A percentile compares a stretch with the other conserved stretches of the same genome.
These are phyloP conservation scores for Paramyrothecium roridum DNA, from an alignment of 2,329 filamentous ascomycete genomes.

Conservation along the genomic window DNA sequence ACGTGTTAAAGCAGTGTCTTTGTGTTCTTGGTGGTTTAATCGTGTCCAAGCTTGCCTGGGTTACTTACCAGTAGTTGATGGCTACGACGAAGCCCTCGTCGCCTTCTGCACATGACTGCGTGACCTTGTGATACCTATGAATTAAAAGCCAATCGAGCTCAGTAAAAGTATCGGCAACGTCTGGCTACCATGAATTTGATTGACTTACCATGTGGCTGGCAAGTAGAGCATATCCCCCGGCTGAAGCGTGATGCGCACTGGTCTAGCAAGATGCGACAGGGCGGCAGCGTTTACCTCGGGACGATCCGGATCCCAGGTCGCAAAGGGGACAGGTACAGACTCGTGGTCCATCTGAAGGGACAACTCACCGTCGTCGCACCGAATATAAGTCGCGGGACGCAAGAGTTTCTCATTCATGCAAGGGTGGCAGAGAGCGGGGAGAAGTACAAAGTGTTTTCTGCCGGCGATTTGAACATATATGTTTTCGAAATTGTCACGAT, in stretches of 20 bases:
- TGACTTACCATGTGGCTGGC: conserved; percentile 69
- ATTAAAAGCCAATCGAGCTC: too few species aligned
- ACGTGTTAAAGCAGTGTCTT: not conserved
- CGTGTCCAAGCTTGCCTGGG: too few species aligned
- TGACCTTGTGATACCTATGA: conserved; percentile 73
- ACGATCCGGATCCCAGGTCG: conserved; percentile 71
- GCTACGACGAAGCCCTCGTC: conserved; percentile 73
- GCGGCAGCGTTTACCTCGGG: conserved; percentile 46
- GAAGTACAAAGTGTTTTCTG: conserved; percentile 69
- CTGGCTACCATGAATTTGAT: not conserved
- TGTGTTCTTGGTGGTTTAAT: not conserved
- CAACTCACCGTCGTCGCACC: conserved; percentile 22
- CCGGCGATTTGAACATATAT: conserved; percentile 76
- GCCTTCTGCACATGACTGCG: conserved; percentile 63
- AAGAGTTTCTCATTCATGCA: conserved; percentile 65
- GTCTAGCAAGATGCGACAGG: conserved; percentile 58
- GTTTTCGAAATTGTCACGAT: conserved; percentile 85
- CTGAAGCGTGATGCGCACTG: conserved; percentile 64
- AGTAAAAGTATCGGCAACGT: not conserved
- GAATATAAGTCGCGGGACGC: conserved; percentile 54
- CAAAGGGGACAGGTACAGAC: conserved; percentile 55
- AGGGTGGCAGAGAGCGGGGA: conserved; percentile 68
- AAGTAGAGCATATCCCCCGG: conserved; percentile 80
- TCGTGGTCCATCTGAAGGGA: conserved; percentile 30
- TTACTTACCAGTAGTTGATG: conserved; percentile 73